These are phyloP conservation scores for Citrus medica DNA, from an alignment of 345 rosid species.

Conservation along the genomic window DNA sequence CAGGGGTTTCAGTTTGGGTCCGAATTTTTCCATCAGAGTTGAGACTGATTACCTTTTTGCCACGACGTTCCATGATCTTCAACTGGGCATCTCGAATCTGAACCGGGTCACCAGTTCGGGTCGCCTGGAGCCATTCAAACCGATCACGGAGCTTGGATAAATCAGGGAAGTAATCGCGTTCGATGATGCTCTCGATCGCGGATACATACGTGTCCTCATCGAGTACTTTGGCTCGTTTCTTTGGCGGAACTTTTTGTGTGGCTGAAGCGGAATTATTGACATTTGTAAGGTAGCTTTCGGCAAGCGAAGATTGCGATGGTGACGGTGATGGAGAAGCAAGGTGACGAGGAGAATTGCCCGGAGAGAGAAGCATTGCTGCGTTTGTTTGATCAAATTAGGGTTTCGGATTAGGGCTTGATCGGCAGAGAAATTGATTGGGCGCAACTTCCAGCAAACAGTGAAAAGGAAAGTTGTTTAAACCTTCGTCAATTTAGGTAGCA, in stretches of 20 bases:
- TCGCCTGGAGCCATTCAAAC: constrained; percentile 91
- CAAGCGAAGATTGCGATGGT: constrained; percentile 50
- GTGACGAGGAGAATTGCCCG: constrained; percentile 81
- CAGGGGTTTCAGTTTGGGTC: constrained; percentile 72
- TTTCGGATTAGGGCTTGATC: constrained; percentile 9
- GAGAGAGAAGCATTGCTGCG: constrained; percentile 60
- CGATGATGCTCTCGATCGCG: constrained; percentile 89
- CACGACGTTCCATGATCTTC: constrained; percentile 92
- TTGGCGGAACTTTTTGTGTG: constrained; percentile 27
- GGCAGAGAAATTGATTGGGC: not conserved
- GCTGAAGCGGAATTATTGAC: constrained; percentile 33
- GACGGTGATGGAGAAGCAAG: constrained; percentile 49
- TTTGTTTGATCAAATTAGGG: constrained; percentile 4
- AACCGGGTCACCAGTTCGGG: constrained; percentile 73
- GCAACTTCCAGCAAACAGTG: not conserved
- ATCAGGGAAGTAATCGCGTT: constrained; percentile 97
- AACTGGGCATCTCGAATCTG: constrained; percentile 94
- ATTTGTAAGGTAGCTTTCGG: constrained; percentile 24
- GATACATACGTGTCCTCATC: constrained; percentile 85
- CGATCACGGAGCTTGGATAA: constrained; percentile 90
- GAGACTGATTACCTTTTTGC: constrained; percentile 33
- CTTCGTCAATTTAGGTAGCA: not conserved
- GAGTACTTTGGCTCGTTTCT: constrained; percentile 59
- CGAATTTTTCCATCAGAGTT: constrained; percentile 33
- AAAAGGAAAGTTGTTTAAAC: not conserved